Evolutionary conservation across 805 yeast species (phyloP).

Genomic region (Saturnispora mendoncae): DNA sequence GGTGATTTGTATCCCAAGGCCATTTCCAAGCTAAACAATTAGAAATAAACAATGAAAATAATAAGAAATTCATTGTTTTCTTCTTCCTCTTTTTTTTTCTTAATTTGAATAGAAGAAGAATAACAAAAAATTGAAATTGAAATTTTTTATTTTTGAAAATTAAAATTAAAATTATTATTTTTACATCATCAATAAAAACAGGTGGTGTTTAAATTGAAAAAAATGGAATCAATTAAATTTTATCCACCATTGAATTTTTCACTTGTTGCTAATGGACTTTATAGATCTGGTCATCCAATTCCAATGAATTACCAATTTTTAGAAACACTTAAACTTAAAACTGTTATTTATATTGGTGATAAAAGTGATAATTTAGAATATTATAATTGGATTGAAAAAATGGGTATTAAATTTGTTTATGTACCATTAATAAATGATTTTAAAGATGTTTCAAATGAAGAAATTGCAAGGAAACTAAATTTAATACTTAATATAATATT

Average conservation of each 20-base stretch:
- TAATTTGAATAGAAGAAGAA: no score
- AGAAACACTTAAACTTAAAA: constrained; percentile 56
- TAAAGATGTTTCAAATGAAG: constrained; percentile 31
- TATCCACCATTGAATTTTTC: constrained; percentile 93
- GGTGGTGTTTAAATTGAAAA: not conserved
- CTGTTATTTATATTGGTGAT: constrained; percentile 80
- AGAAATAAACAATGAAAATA: not conserved
- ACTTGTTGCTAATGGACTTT: constrained; percentile 77
- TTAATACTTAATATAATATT: constrained; percentile 48
- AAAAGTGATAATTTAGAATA: constrained; percentile 59
- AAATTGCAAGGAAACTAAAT: constrained; percentile 35
- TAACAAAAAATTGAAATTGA: no score
- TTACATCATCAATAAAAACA: not conserved
- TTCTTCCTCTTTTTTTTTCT: not conserved
- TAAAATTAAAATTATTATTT: no score
- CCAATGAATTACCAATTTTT: constrained; percentile 77
- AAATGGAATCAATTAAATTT: not conserved
- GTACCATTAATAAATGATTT: constrained; percentile 34
- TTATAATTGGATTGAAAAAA: constrained; percentile 51
- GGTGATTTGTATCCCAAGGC: constrained; percentile 30
- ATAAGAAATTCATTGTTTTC: not conserved
- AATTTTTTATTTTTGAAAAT: no score
- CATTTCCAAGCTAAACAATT: constrained; percentile 10
- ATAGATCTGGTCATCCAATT: constrained; percentile 91
- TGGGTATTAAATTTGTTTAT: constrained; percentile 40